phyloP scores from a whole-genome alignment of 2,329 filamentous ascomycete genomes.

The Aspergillus persii region DNA sequence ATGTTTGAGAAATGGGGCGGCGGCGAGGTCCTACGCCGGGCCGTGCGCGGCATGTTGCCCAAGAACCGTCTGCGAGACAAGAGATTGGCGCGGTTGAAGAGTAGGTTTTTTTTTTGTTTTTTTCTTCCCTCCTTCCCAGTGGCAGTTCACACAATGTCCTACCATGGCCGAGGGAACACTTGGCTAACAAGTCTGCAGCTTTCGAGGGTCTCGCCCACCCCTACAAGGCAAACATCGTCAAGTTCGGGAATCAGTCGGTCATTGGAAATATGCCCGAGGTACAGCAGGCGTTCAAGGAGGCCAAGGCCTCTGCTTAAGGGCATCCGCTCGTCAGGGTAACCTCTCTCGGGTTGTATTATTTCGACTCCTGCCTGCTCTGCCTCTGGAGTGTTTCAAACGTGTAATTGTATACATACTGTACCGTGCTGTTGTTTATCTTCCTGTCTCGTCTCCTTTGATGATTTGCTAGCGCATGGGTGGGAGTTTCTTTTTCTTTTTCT shows the following conservation, averaged over 20 bases:
- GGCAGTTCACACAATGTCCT: too few relatives aligned
- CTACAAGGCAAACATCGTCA: slow-evolving; percentile 82
- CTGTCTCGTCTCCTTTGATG: slow-evolving; percentile 22
- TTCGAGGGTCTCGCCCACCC: slow-evolving; percentile 93
- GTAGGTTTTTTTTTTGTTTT: slow-evolving; percentile 38
- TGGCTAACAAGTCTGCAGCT: slow-evolving; percentile 47
- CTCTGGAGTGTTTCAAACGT: slow-evolving; percentile 5
- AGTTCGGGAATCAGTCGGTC: slow-evolving; percentile 59
- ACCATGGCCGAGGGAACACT: neutral
- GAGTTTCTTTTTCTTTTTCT: slow-evolving; percentile 31
- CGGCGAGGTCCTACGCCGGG: slow-evolving; percentile 83
- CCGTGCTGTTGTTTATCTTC: slow-evolving; percentile 14
- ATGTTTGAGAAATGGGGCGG: slow-evolving; percentile 94
- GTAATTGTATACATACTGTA: slow-evolving; percentile 29
- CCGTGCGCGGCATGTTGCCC: slow-evolving; percentile 94
- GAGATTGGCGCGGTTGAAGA: slow-evolving; percentile 81
- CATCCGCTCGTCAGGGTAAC: too few relatives aligned
- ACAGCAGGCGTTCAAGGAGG: slow-evolving; percentile 36
- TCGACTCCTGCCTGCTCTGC: neutral
- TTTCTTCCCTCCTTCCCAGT: neutral
- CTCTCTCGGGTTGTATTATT: neutral
- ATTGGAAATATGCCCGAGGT: slow-evolving; percentile 37
- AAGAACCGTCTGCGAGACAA: slow-evolving; percentile 93
- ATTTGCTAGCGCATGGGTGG: slow-evolving; percentile 42
- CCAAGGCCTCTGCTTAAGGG: slow-evolving; percentile 8